Evolutionary conservation across 176 grass and related monocot species (phyloP).

Genomic region (Phyllostachys edulis): DNA sequence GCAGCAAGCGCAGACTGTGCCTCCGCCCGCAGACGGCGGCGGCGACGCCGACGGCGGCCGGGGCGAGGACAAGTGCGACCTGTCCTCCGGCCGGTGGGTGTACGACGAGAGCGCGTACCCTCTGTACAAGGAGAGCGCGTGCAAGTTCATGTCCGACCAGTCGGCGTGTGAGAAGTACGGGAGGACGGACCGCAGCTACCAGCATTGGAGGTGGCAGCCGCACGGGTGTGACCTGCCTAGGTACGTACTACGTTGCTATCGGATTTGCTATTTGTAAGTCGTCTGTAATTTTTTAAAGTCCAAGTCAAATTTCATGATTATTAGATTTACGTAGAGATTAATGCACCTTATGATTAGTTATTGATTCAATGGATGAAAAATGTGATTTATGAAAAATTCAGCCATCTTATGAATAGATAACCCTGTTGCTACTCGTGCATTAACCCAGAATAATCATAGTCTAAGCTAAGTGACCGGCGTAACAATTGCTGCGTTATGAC

Average conservation of each 20-base stretch:
- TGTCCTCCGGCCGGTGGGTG: conserved; percentile 70
- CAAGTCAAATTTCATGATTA: too few species aligned
- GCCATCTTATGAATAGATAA: too few species aligned
- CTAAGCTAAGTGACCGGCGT: neutral
- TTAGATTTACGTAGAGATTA: too few species aligned
- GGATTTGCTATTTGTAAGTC: too few species aligned
- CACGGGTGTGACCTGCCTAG: conserved; percentile 67
- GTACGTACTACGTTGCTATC: conserved; percentile 5
- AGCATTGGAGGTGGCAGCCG: conserved; percentile 82
- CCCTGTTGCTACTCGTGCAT: neutral
- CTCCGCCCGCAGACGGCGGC: too few species aligned
- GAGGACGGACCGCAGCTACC: conserved; percentile 55
- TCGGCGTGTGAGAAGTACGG: conserved; percentile 71
- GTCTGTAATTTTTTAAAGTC: too few species aligned
- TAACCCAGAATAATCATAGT: neutral
- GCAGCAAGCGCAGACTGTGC: neutral
- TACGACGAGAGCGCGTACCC: conserved; percentile 53
- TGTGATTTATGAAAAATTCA: too few species aligned
- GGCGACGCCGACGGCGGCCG: neutral
- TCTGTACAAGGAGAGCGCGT: conserved; percentile 68
- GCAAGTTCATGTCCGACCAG: conserved; percentile 82
- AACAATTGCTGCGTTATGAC: neutral
- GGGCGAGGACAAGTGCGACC: conserved; percentile 38
- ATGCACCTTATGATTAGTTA: too few species aligned
- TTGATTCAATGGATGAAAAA: too few species aligned